These are phyloP conservation scores for sorghum (Sorghum bicolor) DNA, from an alignment of 176 grass and related monocot species.

Conservation along the genomic window Sorghum_bicolor_NCBIv3 NC_012871.2:7886001-7886500, in stretches of 20 bases:
- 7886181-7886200: constrained; percentile 91
- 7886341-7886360: constrained; percentile 79
- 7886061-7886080: constrained; percentile 86
- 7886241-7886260: constrained; percentile 89
- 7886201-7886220: constrained; percentile 88
- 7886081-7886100: constrained; percentile 75
- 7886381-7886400: constrained; percentile 81
- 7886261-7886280: constrained; percentile 66
- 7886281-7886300: constrained; percentile 74
- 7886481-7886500: constrained; percentile 90
- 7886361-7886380: constrained; percentile 72
- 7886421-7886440: constrained; percentile 88
- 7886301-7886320: constrained; percentile 85
- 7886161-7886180: constrained; percentile 76
- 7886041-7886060: constrained; percentile 86
- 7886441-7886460: constrained; percentile 81
- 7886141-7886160: constrained; percentile 77
- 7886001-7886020: constrained; percentile 74
- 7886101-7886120: constrained; percentile 81
- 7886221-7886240: constrained; percentile 96
- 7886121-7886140: constrained; percentile 78
- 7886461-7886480: constrained; percentile 98
- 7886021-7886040: constrained; percentile 71
- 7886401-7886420: constrained; percentile 91
- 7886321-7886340: constrained; percentile 77